Evolutionary conservation across 2,329 filamentous ascomycete genomes (phyloP).

Genomic region (Botrytis paeoniae): DNA sequence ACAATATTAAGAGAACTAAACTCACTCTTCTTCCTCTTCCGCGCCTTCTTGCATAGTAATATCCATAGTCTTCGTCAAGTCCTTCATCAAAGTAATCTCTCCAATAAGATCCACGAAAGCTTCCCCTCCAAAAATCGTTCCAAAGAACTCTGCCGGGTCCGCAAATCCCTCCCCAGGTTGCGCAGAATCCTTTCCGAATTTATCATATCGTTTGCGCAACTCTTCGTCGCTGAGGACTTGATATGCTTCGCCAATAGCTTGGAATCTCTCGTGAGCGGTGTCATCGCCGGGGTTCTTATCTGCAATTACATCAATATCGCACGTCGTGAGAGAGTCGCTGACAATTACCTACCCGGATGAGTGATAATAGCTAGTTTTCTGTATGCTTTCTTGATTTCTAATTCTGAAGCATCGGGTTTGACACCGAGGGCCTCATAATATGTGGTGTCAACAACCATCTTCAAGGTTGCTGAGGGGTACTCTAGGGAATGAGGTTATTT

Average conservation of each 20-base stretch:
- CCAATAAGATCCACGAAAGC: slow-evolving; percentile 96
- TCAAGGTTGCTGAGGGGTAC: slow-evolving; percentile 2
- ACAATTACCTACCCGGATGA: slow-evolving; percentile 48
- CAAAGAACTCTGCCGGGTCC: slow-evolving; percentile 96
- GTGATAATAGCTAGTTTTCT: slow-evolving; percentile 91
- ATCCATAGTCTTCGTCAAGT: slow-evolving; percentile 96
- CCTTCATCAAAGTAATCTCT: slow-evolving; percentile 98
- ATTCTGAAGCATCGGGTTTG: slow-evolving; percentile 76
- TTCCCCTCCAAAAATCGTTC: slow-evolving; percentile 95
- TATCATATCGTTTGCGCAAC: slow-evolving; percentile 89
- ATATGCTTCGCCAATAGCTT: slow-evolving; percentile 74
- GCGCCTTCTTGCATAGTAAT: slow-evolving; percentile 84
- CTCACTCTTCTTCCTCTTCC: slow-evolving; percentile 53
- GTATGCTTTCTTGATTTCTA: slow-evolving; percentile 97
- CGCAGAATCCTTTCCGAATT: slow-evolving; percentile 92
- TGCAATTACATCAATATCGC: slow-evolving; percentile 38
- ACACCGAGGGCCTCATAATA: slow-evolving; percentile 73
- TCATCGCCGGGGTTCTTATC: slow-evolving; percentile 99
- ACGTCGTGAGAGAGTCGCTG: slow-evolving; percentile 1
- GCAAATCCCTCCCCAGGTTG: slow-evolving; percentile 89
- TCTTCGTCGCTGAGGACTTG: slow-evolving; percentile 84
- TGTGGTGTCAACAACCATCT: slow-evolving; percentile 38
- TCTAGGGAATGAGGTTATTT: background rate
- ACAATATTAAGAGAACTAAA: background rate
- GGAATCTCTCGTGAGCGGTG: slow-evolving; percentile 89